Evolutionary conservation across 208 protist species (phyloP), one percentile per base, ranked within the genome.

Genomic region (Trypanosoma avium): DNA sequence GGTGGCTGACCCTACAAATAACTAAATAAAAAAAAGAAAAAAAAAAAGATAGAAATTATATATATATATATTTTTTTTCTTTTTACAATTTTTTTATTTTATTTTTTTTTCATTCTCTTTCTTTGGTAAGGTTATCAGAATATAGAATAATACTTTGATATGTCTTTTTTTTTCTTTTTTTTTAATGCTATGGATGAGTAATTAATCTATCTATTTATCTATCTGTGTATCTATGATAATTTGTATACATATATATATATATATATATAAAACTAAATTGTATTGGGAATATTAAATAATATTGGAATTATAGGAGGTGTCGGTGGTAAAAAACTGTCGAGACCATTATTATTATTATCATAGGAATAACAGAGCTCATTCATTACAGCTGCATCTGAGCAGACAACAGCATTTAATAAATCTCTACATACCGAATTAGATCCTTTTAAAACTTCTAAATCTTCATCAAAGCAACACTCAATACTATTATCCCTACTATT

Each of bases 401-500:
- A 3, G n/a, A 36, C 47, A 27, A 62, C 53, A 3, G 43, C 43
- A 32, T 24, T 10, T 42, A 70, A 36, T n/a, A 56, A 26, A 8
- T 70, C 46, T 29, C 1, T 21, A 13, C 46, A 62, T 13, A 24
- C 17, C 7, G 46, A 10, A 4, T 53, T 40, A 19, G 22, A 13
- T n/a, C 17, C 26, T 15, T 33, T 38, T 15, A 21, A 2, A 3
- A 17, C 19, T 9, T 13, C 17, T n/a, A 24, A 9, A n/a, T 47
- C 46, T 15, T 70, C 64, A 36, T 62, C 53, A 56, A 70, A 55
- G 32, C 33, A 70, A 13, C 29, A 10, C 40, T 68, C 62, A 36
- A 68, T 54, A 43, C 62, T 68, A 26, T 26, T 27, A 21, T 26
- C 10, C 46, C 49, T 57, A 0, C 36, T 42, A 27, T n/a, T 54